Evolutionary conservation across 768 basidiomycete genomes (phyloP), one percentile per base, ranked within the genome.

Genomic region (Lactarius pseudohatsudake): DNA sequence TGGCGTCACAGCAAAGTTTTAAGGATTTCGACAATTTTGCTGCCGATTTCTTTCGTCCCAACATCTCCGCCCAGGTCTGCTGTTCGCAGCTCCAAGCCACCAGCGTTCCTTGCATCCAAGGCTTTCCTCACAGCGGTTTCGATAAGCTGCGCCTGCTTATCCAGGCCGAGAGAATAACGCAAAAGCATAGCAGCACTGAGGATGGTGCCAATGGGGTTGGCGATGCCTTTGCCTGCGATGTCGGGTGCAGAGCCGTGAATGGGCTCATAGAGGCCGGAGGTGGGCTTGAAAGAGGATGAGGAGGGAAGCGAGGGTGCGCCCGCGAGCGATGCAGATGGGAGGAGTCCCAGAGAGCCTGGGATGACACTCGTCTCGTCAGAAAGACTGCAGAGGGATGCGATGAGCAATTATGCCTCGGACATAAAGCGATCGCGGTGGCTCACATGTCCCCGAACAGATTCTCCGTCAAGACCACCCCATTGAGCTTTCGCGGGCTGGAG

Each of bases 401-500:
- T 64, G 55, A 57, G 50, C 30, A 30, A 57, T 30, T 60, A 47
- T 15, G 22, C 1, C 56, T 28, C 47, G 16, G 45, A 61, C 34
- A 13, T 15, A 47, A 45, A 22, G 11, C 11, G 55, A 34, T 34
- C 22, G 40, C 50, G 28, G 41, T 16, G 9, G 80, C 93, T 74
- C 74, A 98, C 97, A 98, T 98, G 77, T 98, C 96, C 56, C 96
- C 96, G 70, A 98, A 97, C 76, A 98, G 77, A 77, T 98, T 98
- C 79, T 96, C 96, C 0, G 95, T 99, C 64, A 99, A 78, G 70
- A 98, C 84, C 56, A 99, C 88, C 68, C 97, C 97, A 75, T 99
- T 99, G 64, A 99, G 82, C 77, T 95, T 96, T 72, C 83, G 85
- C 9, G 97, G 97, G 73, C 84, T 92, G 32, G 89, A 80, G 57